These are phyloP conservation scores for Tetrahymena malaccensis DNA, from an alignment of 73 alveolate genomes.

Conservation along the genomic window DNA sequence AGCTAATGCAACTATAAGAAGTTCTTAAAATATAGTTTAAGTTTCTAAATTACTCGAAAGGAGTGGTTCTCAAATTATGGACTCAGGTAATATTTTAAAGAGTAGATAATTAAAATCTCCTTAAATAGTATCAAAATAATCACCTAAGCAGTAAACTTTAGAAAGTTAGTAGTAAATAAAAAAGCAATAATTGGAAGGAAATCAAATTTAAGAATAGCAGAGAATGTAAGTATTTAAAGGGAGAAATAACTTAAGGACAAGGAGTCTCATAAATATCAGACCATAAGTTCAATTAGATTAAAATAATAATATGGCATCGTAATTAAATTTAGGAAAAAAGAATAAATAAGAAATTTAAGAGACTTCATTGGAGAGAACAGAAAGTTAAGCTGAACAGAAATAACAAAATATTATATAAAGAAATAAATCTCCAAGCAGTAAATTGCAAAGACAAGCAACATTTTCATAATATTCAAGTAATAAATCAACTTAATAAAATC, in stretches of 20 bases:
- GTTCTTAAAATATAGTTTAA: background rate
- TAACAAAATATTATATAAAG: background rate
- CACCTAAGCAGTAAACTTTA: background rate
- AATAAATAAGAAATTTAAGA: background rate
- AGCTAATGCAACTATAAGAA: background rate
- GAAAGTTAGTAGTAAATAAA: background rate
- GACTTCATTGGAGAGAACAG: background rate
- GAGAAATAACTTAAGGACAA: background rate
- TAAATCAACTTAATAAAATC: background rate
- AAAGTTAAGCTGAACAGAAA: background rate
- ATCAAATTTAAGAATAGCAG: background rate
- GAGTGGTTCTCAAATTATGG: background rate
- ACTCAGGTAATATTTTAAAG: background rate
- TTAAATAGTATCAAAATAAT: background rate
- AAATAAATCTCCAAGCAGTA: background rate
- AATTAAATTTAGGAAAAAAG: background rate
- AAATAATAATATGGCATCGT: background rate
- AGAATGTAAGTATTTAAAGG: background rate
- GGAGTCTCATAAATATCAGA: background rate
- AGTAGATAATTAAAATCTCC: background rate
- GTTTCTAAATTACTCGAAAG: background rate
- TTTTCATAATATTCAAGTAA: background rate
- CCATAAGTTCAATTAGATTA: background rate
- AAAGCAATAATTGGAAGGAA: background rate
- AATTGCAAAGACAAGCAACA: background rate